These are phyloP conservation scores for Rhizopogon salebrosus DNA, from an alignment of 768 basidiomycete genomes.

Conservation along the genomic window DNA sequence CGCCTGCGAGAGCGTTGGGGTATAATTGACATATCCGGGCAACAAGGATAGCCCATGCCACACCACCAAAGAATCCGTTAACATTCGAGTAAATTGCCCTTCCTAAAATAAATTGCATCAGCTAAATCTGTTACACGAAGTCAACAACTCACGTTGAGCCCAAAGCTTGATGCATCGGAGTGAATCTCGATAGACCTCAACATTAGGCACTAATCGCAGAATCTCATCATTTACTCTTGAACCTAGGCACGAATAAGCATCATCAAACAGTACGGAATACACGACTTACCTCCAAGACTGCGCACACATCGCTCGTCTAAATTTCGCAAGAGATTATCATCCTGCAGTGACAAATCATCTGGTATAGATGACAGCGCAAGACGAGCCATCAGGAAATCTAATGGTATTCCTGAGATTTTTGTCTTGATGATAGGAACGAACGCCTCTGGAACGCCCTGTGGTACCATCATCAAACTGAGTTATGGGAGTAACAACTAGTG, in stretches of 20 bases:
- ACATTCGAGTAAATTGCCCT: slow-evolving; percentile 98
- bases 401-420: slow-evolving; percentile 85
- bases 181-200: slow-evolving; percentile 90
- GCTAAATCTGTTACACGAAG: neutral
- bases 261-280: slow-evolving; percentile 1
- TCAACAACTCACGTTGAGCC: slow-evolving; percentile 68
- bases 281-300: slow-evolving; percentile 75
- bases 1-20: slow-evolving; percentile 89
- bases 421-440: slow-evolving; percentile 94
- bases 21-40: slow-evolving; percentile 98
- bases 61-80: slow-evolving; percentile 95
- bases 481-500: neutral
- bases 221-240: slow-evolving; percentile 96
- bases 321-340: slow-evolving; percentile 88
- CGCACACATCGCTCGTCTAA: slow-evolving; percentile 93
- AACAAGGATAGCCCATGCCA: slow-evolving; percentile 98
- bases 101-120: slow-evolving; percentile 40
- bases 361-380: slow-evolving; percentile 84
- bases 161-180: slow-evolving; percentile 95
- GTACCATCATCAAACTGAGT: slow-evolving; percentile 1
- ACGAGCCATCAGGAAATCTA: slow-evolving; percentile 93
- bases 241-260: slow-evolving; percentile 40
- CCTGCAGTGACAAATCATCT: slow-evolving; percentile 83
- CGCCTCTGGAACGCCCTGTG: slow-evolving; percentile 91
- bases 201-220: slow-evolving; percentile 89